These are phyloP conservation scores for Acacia concinna DNA, from an alignment of 331 rosid species.

Conservation along the genomic window DNA sequence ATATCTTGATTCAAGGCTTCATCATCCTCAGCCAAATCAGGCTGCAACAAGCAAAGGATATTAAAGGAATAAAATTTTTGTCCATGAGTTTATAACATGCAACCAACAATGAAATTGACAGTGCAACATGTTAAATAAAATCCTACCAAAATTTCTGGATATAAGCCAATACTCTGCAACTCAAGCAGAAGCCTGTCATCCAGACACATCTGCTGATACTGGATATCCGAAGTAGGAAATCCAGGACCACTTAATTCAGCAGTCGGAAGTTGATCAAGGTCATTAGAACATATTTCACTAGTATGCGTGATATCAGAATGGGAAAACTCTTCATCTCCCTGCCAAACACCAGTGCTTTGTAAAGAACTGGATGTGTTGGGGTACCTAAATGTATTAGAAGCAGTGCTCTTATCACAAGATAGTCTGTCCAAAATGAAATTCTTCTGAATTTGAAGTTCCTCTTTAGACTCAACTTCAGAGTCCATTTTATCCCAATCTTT, in stretches of 20 bases:
- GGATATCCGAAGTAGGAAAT: conserved; percentile 61
- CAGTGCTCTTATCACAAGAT: conserved; percentile 63
- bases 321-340: conserved; percentile 64
- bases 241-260: conserved; percentile 41
- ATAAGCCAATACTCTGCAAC: conserved; percentile 82
- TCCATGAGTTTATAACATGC: conserved; percentile 29
- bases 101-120: conserved; percentile 21
- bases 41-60: conserved; percentile 57
- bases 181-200: conserved; percentile 82
- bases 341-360: conserved; percentile 67
- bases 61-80: conserved; percentile 18
- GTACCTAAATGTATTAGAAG: conserved; percentile 58
- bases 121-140: conserved; percentile 29
- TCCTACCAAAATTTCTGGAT: conserved; percentile 79
- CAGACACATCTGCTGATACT: conserved; percentile 75
- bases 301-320: conserved; percentile 64
- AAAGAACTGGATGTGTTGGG: conserved; percentile 57
- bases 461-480: conserved; percentile 79
- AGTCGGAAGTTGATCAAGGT: conserved; percentile 61
- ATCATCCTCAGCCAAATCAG: conserved; percentile 80
- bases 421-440: conserved; percentile 62
- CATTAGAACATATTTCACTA: conserved; percentile 66
- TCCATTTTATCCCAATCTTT: conserved; percentile 81
- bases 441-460: conserved; percentile 56
- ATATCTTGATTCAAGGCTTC: conserved; percentile 70